These are phyloP conservation scores for Chrysoporthe puriensis DNA, from an alignment of 2,329 filamentous ascomycete genomes.

Conservation along the genomic window DNA sequence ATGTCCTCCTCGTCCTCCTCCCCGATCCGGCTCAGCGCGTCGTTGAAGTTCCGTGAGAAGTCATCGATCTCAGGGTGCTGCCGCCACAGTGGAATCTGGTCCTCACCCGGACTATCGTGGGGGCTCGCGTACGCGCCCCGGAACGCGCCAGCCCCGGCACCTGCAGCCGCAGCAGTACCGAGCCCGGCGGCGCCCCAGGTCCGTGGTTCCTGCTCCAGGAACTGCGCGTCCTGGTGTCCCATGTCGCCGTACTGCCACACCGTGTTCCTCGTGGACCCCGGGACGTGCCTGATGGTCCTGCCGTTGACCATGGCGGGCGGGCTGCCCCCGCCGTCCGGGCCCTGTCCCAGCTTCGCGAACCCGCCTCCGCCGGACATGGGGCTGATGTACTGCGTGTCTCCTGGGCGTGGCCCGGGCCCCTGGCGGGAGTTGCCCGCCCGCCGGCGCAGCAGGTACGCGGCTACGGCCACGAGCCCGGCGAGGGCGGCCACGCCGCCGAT, in stretches of 20 bases:
- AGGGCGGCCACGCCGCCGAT: slow-evolving; percentile 56
- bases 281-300: slow-evolving; percentile 28
- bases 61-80: slow-evolving; percentile 48
- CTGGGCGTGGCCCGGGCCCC: slow-evolving; percentile 44
- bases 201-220: slow-evolving; percentile 30
- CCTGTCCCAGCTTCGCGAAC: slow-evolving; percentile 44
- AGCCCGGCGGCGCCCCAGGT: slow-evolving; percentile 29
- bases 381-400: slow-evolving; percentile 47
- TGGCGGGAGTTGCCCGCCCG: slow-evolving; percentile 47
- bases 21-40: slow-evolving; percentile 43
- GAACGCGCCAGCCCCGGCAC: slow-evolving; percentile 17
- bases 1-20: slow-evolving; percentile 44
- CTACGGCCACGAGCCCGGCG: slow-evolving; percentile 46
- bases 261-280: slow-evolving; percentile 18
- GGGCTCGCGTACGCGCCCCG: slow-evolving; percentile 25
- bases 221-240: slow-evolving; percentile 30
- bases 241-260: slow-evolving; percentile 18
- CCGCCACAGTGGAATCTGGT: slow-evolving; percentile 44
- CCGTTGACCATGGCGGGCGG: slow-evolving; percentile 15
- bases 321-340: slow-evolving; percentile 30
- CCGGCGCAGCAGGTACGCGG: slow-evolving; percentile 47
- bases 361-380: slow-evolving; percentile 36
- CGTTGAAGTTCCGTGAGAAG: slow-evolving; percentile 47
- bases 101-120: slow-evolving; percentile 32
- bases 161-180: slow-evolving; percentile 17